Evolutionary conservation across 2,329 filamentous ascomycete species (phyloP).

Genomic region (Dactylonectria macrodidyma): DNA sequence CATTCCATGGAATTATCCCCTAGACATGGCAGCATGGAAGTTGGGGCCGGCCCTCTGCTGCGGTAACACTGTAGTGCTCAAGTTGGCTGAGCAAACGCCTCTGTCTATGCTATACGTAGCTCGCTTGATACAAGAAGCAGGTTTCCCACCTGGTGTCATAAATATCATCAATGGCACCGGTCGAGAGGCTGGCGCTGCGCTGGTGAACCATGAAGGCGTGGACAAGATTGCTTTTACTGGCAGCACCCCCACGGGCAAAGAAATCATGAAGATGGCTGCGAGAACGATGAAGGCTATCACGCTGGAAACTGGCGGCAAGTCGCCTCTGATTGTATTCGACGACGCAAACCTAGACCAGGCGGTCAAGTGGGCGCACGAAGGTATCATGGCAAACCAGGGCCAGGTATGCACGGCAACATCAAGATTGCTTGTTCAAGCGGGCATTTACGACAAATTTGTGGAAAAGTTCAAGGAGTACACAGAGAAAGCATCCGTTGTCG

Average conservation of each 20-base stretch:
- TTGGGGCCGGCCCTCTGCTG: constrained; percentile 62
- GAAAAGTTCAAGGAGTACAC: constrained; percentile 72
- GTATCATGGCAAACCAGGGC: constrained; percentile 69
- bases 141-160: constrained; percentile 81
- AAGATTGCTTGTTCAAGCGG: constrained; percentile 71
- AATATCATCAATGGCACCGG: constrained; percentile 80
- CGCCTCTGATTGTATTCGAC: constrained; percentile 71
- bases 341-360: constrained; percentile 75
- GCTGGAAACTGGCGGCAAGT: constrained; percentile 74
- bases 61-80: constrained; percentile 72
- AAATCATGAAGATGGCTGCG: constrained; percentile 79
- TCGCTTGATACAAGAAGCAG: constrained; percentile 75
- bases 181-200: constrained; percentile 73
- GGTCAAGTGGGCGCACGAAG: constrained; percentile 64
- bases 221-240: constrained; percentile 84
- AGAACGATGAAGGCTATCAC: constrained; percentile 72
- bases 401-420: constrained; percentile 74
- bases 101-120: constrained; percentile 74
- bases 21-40: constrained; percentile 16
- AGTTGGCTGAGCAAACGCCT: constrained; percentile 74
- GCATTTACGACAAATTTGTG: constrained; percentile 72
- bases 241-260: constrained; percentile 75
- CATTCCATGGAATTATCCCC: constrained; percentile 23
- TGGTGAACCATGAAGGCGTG: constrained; percentile 74
- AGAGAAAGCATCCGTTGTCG: constrained; percentile 69